Evolutionary conservation across 2,329 filamentous ascomycete species (phyloP).

Genomic region (Sclerotinia subarctica): DNA sequence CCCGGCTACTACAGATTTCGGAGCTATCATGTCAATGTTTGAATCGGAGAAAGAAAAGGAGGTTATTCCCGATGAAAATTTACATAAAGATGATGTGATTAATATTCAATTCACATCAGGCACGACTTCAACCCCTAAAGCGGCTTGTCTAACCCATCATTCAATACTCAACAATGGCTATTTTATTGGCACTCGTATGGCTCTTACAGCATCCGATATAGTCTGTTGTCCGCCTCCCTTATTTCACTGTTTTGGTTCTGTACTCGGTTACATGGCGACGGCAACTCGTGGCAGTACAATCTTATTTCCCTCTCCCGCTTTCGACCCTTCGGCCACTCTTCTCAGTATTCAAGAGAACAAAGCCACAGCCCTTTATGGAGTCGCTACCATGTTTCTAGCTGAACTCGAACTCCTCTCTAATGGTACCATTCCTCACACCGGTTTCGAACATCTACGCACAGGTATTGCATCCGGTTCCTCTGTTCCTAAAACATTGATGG

Average conservation of each 20-base stretch:
- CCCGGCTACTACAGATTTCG: constrained; percentile 43
- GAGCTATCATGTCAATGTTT: constrained; percentile 27
- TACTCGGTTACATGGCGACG: constrained; percentile 83
- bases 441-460: constrained; percentile 69
- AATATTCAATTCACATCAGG: constrained; percentile 98
- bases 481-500: constrained; percentile 82
- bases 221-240: constrained; percentile 84
- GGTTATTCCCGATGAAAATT: constrained; percentile 46
- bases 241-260: constrained; percentile 79
- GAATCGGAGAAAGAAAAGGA: constrained; percentile 34
- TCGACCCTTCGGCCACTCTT: constrained; percentile 61
- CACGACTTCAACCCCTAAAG: constrained; percentile 89
- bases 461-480: constrained; percentile 86
- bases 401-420: constrained; percentile 73
- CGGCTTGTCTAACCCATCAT: constrained; percentile 80
- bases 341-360: constrained; percentile 51
- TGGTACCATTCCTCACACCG: constrained; percentile 42
- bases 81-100: constrained; percentile 66
- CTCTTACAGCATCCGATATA: constrained; percentile 67
- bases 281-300: constrained; percentile 79
- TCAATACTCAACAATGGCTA: constrained; percentile 91
- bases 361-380: constrained; percentile 72
- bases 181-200: constrained; percentile 82
- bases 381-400: constrained; percentile 92
- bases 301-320: constrained; percentile 82